phyloP scores from a whole-genome alignment of 208 protist species.

The Trypanosoma cruzi region DNA sequence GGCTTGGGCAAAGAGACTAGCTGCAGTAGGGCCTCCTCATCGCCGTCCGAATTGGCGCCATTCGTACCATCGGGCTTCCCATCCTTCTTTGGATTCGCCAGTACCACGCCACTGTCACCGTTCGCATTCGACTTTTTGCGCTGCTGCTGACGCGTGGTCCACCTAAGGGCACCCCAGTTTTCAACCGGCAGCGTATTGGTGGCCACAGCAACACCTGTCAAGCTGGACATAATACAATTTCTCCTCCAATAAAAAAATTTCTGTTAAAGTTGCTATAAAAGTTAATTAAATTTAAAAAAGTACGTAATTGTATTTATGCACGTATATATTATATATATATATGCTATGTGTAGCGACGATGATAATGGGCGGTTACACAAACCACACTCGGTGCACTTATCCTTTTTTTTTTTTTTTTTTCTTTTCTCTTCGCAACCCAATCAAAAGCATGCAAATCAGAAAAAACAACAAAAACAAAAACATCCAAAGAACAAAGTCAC shows the following conservation, averaged over 20 bases:
- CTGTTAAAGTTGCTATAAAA: neutral
- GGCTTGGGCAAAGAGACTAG: slow-evolving; percentile 62
- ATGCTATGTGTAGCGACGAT: neutral
- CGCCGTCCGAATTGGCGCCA: slow-evolving; percentile 5
- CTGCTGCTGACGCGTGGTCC: slow-evolving; percentile 29
- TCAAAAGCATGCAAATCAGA: neutral
- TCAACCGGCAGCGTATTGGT: slow-evolving; percentile 46
- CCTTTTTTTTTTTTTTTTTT: no score
- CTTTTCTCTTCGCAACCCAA: neutral
- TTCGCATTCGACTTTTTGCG: slow-evolving; percentile 28
- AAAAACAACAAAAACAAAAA: neutral
- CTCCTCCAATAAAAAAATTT: neutral
- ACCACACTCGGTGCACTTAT: neutral
- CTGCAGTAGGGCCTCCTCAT: slow-evolving; percentile 29
- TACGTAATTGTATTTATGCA: neutral
- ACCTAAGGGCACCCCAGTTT: slow-evolving; percentile 82
- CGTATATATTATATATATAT: no score
- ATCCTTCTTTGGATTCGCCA: slow-evolving; percentile 38
- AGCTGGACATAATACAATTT: slow-evolving; percentile 19
- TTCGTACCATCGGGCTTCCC: slow-evolving; percentile 31
- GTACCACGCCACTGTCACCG: slow-evolving; percentile 2
- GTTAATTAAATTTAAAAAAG: neutral
- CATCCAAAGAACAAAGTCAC: neutral
- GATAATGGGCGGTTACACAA: neutral
- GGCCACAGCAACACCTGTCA: slow-evolving; percentile 14